phyloP scores from a whole-genome alignment of 1,284 basidiomycete species.

The Austropuccinia psidii region DNA sequence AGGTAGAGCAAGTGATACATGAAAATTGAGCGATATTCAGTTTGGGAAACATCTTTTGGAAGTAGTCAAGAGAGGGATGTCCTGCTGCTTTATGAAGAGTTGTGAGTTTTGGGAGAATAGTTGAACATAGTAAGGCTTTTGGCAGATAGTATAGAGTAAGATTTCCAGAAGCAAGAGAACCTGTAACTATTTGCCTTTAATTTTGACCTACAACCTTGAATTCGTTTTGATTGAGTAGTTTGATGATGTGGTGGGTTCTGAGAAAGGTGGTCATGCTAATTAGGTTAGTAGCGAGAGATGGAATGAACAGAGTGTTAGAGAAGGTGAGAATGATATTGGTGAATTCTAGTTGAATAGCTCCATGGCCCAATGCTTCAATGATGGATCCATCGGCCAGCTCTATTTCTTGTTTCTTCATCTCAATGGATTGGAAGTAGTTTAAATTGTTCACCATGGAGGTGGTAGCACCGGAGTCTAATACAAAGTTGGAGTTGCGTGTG shows the following conservation, averaged over 20 bases:
- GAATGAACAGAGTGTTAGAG: background rate
- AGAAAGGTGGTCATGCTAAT: background rate
- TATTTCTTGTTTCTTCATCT: no score
- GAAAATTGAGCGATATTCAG: background rate
- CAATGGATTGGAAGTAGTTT: no score
- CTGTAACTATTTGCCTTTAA: background rate
- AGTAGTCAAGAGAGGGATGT: background rate
- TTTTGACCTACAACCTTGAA: background rate
- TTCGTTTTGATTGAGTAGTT: background rate
- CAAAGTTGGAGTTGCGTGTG: no score
- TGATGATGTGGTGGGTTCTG: background rate
- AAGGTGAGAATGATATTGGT: no score
- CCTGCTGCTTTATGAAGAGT: background rate
- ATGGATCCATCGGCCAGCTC: no score
- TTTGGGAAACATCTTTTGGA: constrained; percentile 2
- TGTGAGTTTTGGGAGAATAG: background rate
- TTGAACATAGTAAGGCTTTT: background rate
- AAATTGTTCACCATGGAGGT: no score
- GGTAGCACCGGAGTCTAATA: no score
- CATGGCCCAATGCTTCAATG: no score
- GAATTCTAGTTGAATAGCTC: no score
- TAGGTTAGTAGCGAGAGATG: background rate
- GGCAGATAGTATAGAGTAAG: background rate
- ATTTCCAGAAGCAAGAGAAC: background rate
- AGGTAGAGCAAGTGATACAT: background rate